A percentile compares a stretch with the other conserved stretches of the same genome.
Evolutionary conservation across 768 basidiomycete genomes (phyloP).

Genomic region (Suillus bovinus): DNA sequence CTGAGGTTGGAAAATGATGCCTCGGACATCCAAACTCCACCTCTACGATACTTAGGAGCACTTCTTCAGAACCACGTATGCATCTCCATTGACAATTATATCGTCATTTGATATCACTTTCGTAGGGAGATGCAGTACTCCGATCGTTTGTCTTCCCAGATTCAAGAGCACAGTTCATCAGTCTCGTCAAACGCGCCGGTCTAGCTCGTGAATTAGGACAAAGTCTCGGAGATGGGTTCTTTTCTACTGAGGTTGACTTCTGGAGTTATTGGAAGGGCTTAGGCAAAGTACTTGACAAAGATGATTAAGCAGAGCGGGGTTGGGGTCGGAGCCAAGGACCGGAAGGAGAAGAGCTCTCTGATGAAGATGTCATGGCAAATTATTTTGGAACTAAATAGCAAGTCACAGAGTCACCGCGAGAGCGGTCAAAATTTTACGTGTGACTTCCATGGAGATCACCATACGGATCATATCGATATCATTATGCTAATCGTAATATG

Average conservation of each 20-base stretch:
- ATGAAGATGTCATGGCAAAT: not conserved
- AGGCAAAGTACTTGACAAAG: conserved; percentile 3
- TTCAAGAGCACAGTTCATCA: conserved; percentile 67
- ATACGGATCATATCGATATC: not conserved
- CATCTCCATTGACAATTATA: conserved; percentile 15
- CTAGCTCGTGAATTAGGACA: conserved; percentile 34
- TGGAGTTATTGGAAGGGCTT: conserved; percentile 57
- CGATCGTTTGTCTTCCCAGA: conserved; percentile 71
- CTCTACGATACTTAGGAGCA: conserved; percentile 45
- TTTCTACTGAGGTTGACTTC: conserved; percentile 55
- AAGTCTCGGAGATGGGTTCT: conserved; percentile 26
- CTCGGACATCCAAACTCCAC: conserved; percentile 20
- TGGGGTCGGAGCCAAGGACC: not conserved
- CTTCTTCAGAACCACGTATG: conserved; percentile 64
- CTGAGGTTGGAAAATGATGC: conserved; percentile 12
- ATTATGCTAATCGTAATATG: not conserved
- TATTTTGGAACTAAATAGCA: not conserved
- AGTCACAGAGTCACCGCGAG: not conserved
- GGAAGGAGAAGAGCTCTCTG: not conserved
- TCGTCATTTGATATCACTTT: conserved; percentile 13
- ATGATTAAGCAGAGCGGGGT: not conserved
- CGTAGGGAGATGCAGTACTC: conserved; percentile 57
- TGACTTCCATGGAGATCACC: not conserved
- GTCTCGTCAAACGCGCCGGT: conserved; percentile 50
- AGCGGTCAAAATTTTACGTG: not conserved